These are phyloP conservation scores for Clonostachys rosea DNA, from an alignment of 2,329 filamentous ascomycete genomes.

Conservation along the genomic window DNA sequence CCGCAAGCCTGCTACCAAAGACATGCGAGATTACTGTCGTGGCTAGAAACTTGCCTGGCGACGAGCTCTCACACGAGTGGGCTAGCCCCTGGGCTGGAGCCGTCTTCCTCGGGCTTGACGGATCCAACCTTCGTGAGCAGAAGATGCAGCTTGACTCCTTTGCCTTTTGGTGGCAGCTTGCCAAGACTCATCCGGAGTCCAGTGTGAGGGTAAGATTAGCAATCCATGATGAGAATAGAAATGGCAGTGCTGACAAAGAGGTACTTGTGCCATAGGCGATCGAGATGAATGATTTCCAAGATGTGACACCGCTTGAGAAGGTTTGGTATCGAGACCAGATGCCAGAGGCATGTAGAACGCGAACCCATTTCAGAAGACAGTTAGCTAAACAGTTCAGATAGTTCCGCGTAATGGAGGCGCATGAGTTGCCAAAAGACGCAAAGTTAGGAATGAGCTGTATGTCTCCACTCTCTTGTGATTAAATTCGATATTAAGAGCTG, in stretches of 20 bases:
- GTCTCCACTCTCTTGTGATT: no score
- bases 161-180: constrained; percentile 2
- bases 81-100: constrained; percentile 24
- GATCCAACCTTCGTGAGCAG: constrained; percentile 2
- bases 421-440: background rate
- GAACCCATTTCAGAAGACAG: no score
- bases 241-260: no score
- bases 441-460: background rate
- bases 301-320: constrained; percentile 2
- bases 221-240: no score
- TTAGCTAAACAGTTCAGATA: background rate
- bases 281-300: constrained; percentile 5
- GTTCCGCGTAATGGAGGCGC: background rate
- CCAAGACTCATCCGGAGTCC: constrained; percentile 4
- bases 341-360: background rate
- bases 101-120: constrained; percentile 14
- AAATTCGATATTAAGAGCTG: fast-evolving
- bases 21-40: constrained; percentile 20
- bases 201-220: background rate
- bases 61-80: constrained; percentile 14
- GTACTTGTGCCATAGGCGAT: background rate
- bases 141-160: constrained; percentile 17
- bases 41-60: constrained; percentile 22
- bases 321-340: constrained; percentile 5
- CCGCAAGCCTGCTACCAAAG: constrained; percentile 15